phyloP scores from a whole-genome alignment of 1,284 basidiomycete species.

The Naganishia sp. region DNA sequence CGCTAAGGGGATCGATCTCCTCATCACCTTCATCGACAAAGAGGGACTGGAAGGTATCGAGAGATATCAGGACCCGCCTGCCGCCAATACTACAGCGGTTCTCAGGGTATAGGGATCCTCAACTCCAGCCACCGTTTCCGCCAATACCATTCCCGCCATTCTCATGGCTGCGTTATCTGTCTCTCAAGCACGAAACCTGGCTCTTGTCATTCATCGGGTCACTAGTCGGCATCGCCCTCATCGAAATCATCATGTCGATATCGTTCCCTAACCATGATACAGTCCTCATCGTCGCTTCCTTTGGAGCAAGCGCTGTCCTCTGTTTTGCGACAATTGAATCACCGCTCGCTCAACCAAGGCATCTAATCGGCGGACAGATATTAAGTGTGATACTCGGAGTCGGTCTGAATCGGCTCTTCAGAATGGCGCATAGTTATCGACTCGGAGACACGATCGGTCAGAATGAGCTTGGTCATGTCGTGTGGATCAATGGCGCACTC shows the following conservation, averaged over 20 bases:
- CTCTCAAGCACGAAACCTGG: conserved; percentile 57
- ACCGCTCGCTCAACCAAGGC: conserved; percentile 65
- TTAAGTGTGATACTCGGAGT: conserved; percentile 61
- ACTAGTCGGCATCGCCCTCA: conserved; percentile 61
- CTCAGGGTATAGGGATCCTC: conserved; percentile 39
- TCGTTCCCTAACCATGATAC: conserved; percentile 58
- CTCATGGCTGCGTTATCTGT: conserved; percentile 46
- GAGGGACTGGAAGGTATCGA: background rate
- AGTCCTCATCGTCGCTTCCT: conserved; percentile 60
- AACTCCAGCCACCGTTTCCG: conserved; percentile 35
- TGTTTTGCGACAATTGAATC: conserved; percentile 63
- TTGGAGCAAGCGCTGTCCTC: conserved; percentile 64
- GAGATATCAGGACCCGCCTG: conserved; percentile 40
- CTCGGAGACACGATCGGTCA: conserved; percentile 46
- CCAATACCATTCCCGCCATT: conserved; percentile 45
- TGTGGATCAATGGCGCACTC: conserved; percentile 63
- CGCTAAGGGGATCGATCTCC: background rate
- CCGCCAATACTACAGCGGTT: conserved; percentile 38
- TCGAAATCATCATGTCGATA: conserved; percentile 62
- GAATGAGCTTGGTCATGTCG: conserved; percentile 46
- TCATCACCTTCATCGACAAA: background rate
- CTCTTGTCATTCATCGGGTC: conserved; percentile 60
- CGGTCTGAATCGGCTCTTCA: conserved; percentile 63
- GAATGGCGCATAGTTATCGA: conserved; percentile 51
- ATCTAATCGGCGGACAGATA: conserved; percentile 62